A percentile compares a stretch with the other conserved stretches of the same genome.
phyloP scores from a whole-genome alignment of 2,329 filamentous ascomycete genomes.

The Emmonsia crescens region DNA sequence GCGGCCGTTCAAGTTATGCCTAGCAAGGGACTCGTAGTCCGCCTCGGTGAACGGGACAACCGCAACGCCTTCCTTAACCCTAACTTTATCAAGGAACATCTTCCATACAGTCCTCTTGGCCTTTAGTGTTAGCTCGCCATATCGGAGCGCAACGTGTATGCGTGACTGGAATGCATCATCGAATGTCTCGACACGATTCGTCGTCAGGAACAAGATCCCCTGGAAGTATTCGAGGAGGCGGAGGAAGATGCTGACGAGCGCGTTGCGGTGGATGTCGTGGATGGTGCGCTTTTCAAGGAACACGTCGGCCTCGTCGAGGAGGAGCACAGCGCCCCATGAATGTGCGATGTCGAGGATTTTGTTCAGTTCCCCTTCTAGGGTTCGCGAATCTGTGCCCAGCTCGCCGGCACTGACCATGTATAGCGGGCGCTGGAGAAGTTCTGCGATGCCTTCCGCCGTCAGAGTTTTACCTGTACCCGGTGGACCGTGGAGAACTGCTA shows the following conservation, averaged over 20 bases:
- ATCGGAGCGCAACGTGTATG: slow-evolving; percentile 75
- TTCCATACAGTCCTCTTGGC: slow-evolving; percentile 73
- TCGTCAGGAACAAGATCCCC: slow-evolving; percentile 80
- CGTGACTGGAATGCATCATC: slow-evolving; percentile 83
- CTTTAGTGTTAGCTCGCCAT: slow-evolving; percentile 60
- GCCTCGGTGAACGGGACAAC: slow-evolving; percentile 40
- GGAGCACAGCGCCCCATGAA: slow-evolving; percentile 72
- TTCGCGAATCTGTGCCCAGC: slow-evolving; percentile 64
- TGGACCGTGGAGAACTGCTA: slow-evolving; percentile 70
- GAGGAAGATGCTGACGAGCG: slow-evolving; percentile 77
- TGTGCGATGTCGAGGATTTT: slow-evolving; percentile 80
- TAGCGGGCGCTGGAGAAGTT: slow-evolving; percentile 67
- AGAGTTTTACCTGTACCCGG: slow-evolving; percentile 84
- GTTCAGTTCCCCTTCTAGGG: slow-evolving; percentile 65
- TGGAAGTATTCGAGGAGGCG: slow-evolving; percentile 84
- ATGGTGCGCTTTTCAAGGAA: slow-evolving; percentile 75
- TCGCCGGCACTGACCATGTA: slow-evolving; percentile 78
- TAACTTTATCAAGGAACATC: slow-evolving; percentile 68
- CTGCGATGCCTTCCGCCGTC: slow-evolving; percentile 76
- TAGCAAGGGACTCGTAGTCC: slow-evolving; percentile 56
- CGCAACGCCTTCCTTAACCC: slow-evolving; percentile 50
- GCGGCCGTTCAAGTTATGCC: slow-evolving; percentile 58
- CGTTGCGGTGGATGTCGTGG: slow-evolving; percentile 75
- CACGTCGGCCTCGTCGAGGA: slow-evolving; percentile 77
- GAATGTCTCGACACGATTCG: slow-evolving; percentile 76